These are phyloP conservation scores for Colletotrichum costaricense DNA, from an alignment of 2,329 filamentous ascomycete genomes.

Conservation along the genomic window DNA sequence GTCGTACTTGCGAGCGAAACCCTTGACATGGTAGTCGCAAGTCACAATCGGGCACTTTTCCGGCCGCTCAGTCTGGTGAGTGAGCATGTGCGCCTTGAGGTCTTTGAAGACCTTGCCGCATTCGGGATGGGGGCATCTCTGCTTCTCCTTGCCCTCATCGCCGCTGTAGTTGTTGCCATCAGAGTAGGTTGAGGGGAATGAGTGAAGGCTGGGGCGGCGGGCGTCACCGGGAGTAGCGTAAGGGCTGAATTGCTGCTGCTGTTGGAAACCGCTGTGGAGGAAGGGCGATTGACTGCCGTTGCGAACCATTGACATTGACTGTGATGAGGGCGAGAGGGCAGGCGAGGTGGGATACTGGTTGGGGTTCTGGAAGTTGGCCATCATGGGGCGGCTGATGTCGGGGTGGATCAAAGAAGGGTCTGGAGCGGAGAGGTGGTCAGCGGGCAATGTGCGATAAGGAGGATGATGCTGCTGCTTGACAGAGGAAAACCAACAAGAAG, in stretches of 20 bases:
- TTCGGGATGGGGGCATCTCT: conserved; percentile 83
- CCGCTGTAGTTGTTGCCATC: conserved; percentile 68
- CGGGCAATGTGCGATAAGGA: conserved; percentile 36
- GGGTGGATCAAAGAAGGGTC: conserved; percentile 69
- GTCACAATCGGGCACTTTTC: conserved; percentile 95
- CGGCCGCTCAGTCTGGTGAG: conserved; percentile 88
- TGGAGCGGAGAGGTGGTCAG: conserved; percentile 53
- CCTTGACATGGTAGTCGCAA: conserved; percentile 92
- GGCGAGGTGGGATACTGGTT: conserved; percentile 70
- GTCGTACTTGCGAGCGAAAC: conserved; percentile 95
- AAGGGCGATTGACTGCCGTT: conserved; percentile 75
- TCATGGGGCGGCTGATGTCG: conserved; percentile 62
- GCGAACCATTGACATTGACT: conserved; percentile 58
- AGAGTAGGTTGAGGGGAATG: conserved; percentile 74
- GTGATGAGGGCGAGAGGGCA: conserved; percentile 68
- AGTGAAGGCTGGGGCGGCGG: conserved; percentile 74
- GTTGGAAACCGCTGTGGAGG: conserved; percentile 63
- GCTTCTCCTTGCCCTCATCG: conserved; percentile 74
- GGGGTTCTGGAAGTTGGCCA: conserved; percentile 61
- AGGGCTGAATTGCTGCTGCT: conserved; percentile 64
- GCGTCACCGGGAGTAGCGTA: conserved; percentile 61
- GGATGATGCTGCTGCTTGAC: conserved; percentile 40
- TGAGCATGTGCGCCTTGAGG: conserved; percentile 93
- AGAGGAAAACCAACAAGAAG: conserved; percentile 64
- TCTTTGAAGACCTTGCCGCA: conserved; percentile 92